A percentile compares a stretch with the other conserved stretches of the same genome.
Conservation (phyloP, 805 yeast genomes). For the Barnettozyma botsteinii region DNA sequence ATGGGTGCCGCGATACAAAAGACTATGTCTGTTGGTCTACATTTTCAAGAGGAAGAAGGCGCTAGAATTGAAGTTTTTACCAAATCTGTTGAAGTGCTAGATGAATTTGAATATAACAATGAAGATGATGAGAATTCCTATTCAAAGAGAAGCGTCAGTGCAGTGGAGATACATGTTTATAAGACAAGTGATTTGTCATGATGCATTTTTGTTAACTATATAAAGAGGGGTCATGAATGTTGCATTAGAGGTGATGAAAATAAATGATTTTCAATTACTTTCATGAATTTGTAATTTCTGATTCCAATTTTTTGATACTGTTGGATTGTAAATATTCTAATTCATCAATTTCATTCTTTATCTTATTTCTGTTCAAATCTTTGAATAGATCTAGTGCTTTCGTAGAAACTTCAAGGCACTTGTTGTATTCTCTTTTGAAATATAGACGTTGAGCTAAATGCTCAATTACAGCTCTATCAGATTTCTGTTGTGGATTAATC, state of each 20-base stretch:
- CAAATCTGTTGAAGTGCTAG: conserved; percentile 61
- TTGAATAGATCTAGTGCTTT: conserved; percentile 31
- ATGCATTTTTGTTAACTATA: not conserved
- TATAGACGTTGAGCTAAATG: conserved; percentile 62
- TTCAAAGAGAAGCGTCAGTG: conserved; percentile 35
- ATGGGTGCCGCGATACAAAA: conserved; percentile 71
- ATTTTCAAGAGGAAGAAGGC: conserved; percentile 47
- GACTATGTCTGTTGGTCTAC: conserved; percentile 54
- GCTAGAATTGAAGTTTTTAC: conserved; percentile 57
- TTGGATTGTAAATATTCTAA: conserved; percentile 38
- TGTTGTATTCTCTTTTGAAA: conserved; percentile 43
- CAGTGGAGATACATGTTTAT: conserved; percentile 37
- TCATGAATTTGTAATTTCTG: not conserved
- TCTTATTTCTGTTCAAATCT: conserved; percentile 34
- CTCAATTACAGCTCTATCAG: conserved; percentile 48
- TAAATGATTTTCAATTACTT: not conserved
- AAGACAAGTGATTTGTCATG: conserved; percentile 7
- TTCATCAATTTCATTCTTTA: conserved; percentile 47
- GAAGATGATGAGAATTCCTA: conserved; percentile 29
- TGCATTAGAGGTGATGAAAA: not conserved
- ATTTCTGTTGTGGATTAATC: conserved; percentile 37
- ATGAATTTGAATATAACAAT: conserved; percentile 46
- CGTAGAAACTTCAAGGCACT: conserved; percentile 44
- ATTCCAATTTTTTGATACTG: conserved; percentile 29
- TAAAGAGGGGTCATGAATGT: not conserved